phyloP scores from a whole-genome alignment of 352 stramenopile species.

The Phytophthora pini region DNA sequence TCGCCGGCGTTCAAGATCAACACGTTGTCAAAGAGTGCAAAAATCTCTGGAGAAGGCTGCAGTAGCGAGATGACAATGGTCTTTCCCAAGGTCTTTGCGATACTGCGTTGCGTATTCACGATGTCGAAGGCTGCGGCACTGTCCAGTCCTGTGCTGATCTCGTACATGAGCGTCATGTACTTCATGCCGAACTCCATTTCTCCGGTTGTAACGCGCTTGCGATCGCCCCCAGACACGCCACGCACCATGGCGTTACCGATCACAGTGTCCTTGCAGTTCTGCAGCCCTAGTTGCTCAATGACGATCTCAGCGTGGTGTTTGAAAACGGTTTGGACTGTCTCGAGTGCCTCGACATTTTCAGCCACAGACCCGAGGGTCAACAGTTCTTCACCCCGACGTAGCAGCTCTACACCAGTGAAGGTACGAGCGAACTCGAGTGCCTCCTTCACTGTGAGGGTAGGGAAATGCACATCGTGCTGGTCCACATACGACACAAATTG shows the following conservation, averaged over 20 bases:
- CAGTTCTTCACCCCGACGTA: no score
- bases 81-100: constrained; percentile 52
- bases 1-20: constrained; percentile 90
- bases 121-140: constrained; percentile 92
- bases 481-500: no score
- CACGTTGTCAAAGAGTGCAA: constrained; percentile 94
- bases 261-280: constrained; percentile 54
- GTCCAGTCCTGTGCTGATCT: constrained; percentile 94
- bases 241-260: constrained; percentile 53
- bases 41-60: constrained; percentile 93
- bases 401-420: no score
- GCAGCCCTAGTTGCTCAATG: constrained; percentile 48
- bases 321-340: no score
- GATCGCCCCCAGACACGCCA: constrained; percentile 67
- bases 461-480: no score
- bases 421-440: no score
- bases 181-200: constrained; percentile 83
- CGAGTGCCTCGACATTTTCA: no score
- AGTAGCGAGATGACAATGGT: constrained; percentile 82
- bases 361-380: no score
- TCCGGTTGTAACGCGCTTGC: constrained; percentile 68
- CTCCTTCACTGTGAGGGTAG: no score
- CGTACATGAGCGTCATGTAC: constrained; percentile 85
- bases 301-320: constrained; percentile 26
- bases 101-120: constrained; percentile 43